phyloP scores from a whole-genome alignment of 768 basidiomycete genomes.

The Rhodotorula toruloides region DNA sequence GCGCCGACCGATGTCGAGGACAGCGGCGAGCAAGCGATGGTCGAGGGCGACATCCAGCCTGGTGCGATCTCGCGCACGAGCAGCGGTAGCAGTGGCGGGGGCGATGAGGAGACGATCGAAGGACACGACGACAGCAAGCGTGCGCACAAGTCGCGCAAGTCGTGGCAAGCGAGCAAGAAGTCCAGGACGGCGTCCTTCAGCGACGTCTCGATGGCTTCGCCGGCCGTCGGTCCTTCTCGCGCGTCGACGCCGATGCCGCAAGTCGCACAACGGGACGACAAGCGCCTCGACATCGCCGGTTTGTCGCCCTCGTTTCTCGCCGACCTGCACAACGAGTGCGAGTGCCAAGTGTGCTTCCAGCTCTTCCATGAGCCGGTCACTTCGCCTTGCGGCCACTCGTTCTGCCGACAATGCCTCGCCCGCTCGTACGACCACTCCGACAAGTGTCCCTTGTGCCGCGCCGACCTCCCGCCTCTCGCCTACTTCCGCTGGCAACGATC shows the following conservation, averaged over 20 bases:
- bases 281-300: background rate
- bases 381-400: constrained; percentile 93
- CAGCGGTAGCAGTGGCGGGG: constrained; percentile 30
- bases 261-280: background rate
- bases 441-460: constrained; percentile 79
- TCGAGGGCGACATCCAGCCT: constrained; percentile 42
- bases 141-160: constrained; percentile 1
- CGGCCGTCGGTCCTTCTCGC: background rate
- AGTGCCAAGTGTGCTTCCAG: constrained; percentile 85
- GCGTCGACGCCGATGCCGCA: background rate
- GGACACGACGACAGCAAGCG: constrained; percentile 28
- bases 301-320: constrained; percentile 43
- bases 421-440: constrained; percentile 80
- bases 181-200: constrained; percentile 1
- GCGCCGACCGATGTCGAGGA: background rate
- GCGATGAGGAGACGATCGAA: constrained; percentile 8
- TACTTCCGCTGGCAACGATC: constrained; percentile 23
- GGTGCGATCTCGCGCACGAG: constrained; percentile 6
- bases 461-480: constrained; percentile 60
- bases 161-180: constrained; percentile 21
- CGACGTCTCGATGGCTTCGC: background rate
- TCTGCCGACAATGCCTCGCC: constrained; percentile 81
- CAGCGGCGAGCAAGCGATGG: constrained; percentile 42
- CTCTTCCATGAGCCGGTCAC: constrained; percentile 81
- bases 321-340: constrained; percentile 59